These are phyloP conservation scores for Saccharomyces uvarum DNA, from an alignment of 1,139 yeast genomes.

Conservation along the genomic window DNA sequence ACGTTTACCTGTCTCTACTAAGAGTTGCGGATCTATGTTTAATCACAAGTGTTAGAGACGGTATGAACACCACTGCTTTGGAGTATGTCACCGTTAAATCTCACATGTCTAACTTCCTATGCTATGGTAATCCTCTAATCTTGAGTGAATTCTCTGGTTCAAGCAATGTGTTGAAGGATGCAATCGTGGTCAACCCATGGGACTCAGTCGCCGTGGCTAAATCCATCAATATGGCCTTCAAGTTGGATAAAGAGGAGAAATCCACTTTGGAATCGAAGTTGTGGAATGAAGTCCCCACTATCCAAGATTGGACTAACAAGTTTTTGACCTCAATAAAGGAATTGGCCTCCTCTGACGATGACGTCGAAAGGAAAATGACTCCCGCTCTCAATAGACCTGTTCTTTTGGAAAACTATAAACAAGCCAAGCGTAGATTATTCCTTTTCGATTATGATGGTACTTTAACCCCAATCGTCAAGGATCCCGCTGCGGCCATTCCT, in stretches of 20 bases:
- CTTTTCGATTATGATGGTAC: conserved; percentile 97
- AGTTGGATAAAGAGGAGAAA: conserved; percentile 42
- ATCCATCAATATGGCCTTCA: conserved; percentile 63
- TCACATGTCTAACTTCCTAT: conserved; percentile 33
- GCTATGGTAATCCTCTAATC: conserved; percentile 59
- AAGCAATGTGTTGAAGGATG: conserved; percentile 69
- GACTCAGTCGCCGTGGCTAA: conserved; percentile 89
- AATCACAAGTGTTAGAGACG: conserved; percentile 87
- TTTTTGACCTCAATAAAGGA: conserved; percentile 38
- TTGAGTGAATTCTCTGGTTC: conserved; percentile 92
- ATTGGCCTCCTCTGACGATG: conserved; percentile 6
- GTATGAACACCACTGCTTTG: conserved; percentile 90
- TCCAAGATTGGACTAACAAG: conserved; percentile 72
- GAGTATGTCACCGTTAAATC: conserved; percentile 89
- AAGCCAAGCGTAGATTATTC: conserved; percentile 64
- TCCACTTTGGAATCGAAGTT: conserved; percentile 42
- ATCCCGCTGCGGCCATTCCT: conserved; percentile 98
- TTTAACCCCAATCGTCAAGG: conserved; percentile 86
- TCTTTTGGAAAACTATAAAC: conserved; percentile 50
- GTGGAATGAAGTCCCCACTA: conserved; percentile 61
- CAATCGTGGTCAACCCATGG: conserved; percentile 92
- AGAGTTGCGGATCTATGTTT: conserved; percentile 86
- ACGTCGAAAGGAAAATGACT: conserved; percentile 44
- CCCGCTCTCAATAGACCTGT: conserved; percentile 78
- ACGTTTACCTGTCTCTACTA: conserved; percentile 80